phyloP scores from a whole-genome alignment of 2,329 filamentous ascomycete genomes.

The Furcasterigmium furcatum region DNA sequence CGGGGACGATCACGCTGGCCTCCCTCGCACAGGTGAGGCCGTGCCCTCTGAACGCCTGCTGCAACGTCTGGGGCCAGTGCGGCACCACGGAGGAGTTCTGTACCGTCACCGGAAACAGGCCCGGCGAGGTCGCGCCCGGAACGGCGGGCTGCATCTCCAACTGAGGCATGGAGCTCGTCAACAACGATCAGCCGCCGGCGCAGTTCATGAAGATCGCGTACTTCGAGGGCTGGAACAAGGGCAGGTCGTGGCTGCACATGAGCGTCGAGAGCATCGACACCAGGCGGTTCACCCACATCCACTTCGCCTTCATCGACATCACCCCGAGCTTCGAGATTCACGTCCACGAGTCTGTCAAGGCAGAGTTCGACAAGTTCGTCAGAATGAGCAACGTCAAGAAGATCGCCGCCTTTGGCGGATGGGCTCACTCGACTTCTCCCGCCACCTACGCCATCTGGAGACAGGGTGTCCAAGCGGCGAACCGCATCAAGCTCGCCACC shows the following conservation, averaged over 20 bases:
- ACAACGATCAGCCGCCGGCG: conserved; percentile 13
- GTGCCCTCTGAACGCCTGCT: conserved; percentile 40
- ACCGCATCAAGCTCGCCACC: conserved; percentile 26
- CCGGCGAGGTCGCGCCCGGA: neutral
- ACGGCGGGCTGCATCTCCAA: conserved; percentile 31
- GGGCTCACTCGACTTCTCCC: conserved; percentile 31
- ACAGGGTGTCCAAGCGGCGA: conserved; percentile 24
- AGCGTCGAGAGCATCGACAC: conserved; percentile 14
- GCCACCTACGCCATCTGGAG: conserved; percentile 33
- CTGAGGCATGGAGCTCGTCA: conserved; percentile 33
- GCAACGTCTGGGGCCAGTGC: too few species aligned
- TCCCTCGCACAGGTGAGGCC: conserved; percentile 36
- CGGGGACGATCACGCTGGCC: conserved; percentile 23
- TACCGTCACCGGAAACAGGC: conserved; percentile 4
- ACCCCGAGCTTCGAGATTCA: conserved; percentile 7
- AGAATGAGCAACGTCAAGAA: conserved; percentile 23
- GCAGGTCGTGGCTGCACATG: conserved; percentile 27
- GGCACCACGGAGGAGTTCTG: conserved; percentile 6
- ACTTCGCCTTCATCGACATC: conserved; percentile 32
- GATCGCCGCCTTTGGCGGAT: conserved; percentile 42
- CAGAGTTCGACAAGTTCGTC: conserved; percentile 28
- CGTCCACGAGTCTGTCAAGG: conserved; percentile 18
- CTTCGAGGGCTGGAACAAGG: conserved; percentile 27
- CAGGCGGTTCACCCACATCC: conserved; percentile 22
- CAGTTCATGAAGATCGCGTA: conserved; percentile 20